Base-by-base conservation (phyloP, 164 flowering plant genomes). In the Chimonanthus praecox region DNA sequence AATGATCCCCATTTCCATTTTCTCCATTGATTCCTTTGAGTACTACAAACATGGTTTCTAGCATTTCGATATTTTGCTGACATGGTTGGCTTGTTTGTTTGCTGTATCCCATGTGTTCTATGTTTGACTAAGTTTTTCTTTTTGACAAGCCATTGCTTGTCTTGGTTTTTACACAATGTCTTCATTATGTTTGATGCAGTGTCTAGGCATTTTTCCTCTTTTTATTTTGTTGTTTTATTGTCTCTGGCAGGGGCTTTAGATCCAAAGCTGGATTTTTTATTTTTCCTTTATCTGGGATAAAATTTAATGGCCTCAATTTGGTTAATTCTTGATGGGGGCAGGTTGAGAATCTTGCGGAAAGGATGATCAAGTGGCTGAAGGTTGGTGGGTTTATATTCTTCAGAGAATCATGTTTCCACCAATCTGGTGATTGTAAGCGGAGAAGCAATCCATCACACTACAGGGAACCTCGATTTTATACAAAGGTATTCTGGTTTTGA, bases 401-500 rank as follows among this genome's bases (percentile, higher is more conserved):
- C 83, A 85, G 97, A 76, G 99, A 95, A 78, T 93, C 98, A 58
- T 93, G 98, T 78, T 92, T 92, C 75, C 94, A 95, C 82, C 97
- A 89, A 77, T 92, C 98, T 73, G 99, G 97, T 43, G 98, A 93
- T 76, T 80, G 73, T 61, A 93, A 90, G 81, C 82, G 98, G 67
- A 88, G 80, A 81, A 75, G 66, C 80, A 92, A 94, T 78, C 98
- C 97, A 65, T 94, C 95, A 48, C 97, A 94, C 80, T 96, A 92
- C 70, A 87, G 98, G 5, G 95, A 92, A 68, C 99, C 99, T 43
- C 87, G 92, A 76, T 96, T 85, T 73, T 96, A 96, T 64, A 87
- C 98, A 65, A 94, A 92, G 98, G 99, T 94, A 63, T 65, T 76
- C 6, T 49, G 44, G 21, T 47, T 45, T 13, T 13, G 16, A 4